Evolutionary conservation across 176 grass and related monocot species (phyloP).

Genomic region (Cenchrus americanus): DNA sequence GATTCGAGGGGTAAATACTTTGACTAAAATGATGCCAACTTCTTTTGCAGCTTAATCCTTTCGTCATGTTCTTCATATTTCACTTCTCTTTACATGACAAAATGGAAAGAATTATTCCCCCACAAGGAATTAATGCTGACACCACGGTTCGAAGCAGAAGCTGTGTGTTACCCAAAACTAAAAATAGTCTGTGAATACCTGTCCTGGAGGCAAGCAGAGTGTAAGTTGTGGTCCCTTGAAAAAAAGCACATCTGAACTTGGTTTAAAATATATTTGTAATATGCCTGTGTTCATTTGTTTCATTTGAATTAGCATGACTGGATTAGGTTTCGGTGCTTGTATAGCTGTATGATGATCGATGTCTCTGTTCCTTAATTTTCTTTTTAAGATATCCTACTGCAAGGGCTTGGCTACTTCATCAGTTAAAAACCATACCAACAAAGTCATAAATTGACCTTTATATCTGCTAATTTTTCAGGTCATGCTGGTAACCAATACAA

Average conservation of each 20-base stretch:
- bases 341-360: conserved; percentile 14
- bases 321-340: not conserved
- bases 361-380: not conserved
- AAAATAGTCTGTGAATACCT: conserved; percentile 74
- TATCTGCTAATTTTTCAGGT: conserved; percentile 52
- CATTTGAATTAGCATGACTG: not conserved
- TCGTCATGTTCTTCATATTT: conserved; percentile 70
- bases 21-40: conserved; percentile 28
- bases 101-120: conserved; percentile 83
- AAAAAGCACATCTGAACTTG: not conserved
- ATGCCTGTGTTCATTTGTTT: not conserved
- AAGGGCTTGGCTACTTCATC: conserved; percentile 3
- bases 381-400: conserved; percentile 18
- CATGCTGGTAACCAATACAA: conserved; percentile 83
- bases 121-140: conserved; percentile 51
- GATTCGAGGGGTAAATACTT: conserved; percentile 31
- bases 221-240: conserved; percentile 48
- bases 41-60: conserved; percentile 70
- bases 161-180: conserved; percentile 63
- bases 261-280: not conserved
- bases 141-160: conserved; percentile 70
- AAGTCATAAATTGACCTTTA: conserved; percentile 29
- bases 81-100: conserved; percentile 72
- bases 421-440: not conserved
- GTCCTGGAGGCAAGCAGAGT: conserved; percentile 79